A percentile compares a stretch with the other conserved stretches of the same genome.
Conservation (phyloP, 768 basidiomycete species). For the Lepiota venenata region DNA sequence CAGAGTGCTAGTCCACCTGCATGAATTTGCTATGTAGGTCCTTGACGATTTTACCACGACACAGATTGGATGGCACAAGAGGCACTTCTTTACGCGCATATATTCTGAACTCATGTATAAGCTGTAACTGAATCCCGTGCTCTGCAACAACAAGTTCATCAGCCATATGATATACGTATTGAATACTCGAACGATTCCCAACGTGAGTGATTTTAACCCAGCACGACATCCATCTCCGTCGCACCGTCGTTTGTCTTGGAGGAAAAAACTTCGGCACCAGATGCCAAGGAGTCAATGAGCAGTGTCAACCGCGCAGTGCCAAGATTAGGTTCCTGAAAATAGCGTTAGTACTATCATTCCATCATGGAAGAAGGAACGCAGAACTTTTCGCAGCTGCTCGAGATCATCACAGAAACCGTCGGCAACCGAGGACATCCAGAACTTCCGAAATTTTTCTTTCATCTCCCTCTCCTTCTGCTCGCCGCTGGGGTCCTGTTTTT, state of each 20-base stretch:
- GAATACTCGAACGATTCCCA: too few species aligned
- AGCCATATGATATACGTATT: too few species aligned
- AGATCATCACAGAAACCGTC: constrained; percentile 83
- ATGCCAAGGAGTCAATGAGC: constrained; percentile 79
- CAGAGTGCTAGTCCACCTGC: too few species aligned
- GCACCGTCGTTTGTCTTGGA: constrained; percentile 33
- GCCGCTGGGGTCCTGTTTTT: constrained; percentile 20
- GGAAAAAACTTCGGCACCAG: constrained; percentile 72
- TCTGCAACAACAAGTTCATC: too few species aligned
- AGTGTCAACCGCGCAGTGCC: constrained; percentile 64
- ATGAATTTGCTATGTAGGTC: too few species aligned
- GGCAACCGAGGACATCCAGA: constrained; percentile 84
- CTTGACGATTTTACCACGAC: too few species aligned
- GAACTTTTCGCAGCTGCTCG: constrained; percentile 78
- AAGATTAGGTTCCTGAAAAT: constrained; percentile 56
- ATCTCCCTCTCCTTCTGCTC: constrained; percentile 47
- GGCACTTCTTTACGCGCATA: too few species aligned
- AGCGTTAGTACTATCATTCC: not conserved
- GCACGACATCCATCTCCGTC: constrained; percentile 77
- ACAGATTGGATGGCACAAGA: too few species aligned
- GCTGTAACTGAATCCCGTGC: too few species aligned
- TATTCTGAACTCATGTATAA: too few species aligned
- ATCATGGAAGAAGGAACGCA: constrained; percentile 16
- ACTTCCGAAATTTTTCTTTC: constrained; percentile 71
- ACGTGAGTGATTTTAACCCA: constrained; percentile 31